These are phyloP conservation scores for Phytopythium ostracodes DNA, from an alignment of 352 stramenopile species.

Conservation along the genomic window DNA sequence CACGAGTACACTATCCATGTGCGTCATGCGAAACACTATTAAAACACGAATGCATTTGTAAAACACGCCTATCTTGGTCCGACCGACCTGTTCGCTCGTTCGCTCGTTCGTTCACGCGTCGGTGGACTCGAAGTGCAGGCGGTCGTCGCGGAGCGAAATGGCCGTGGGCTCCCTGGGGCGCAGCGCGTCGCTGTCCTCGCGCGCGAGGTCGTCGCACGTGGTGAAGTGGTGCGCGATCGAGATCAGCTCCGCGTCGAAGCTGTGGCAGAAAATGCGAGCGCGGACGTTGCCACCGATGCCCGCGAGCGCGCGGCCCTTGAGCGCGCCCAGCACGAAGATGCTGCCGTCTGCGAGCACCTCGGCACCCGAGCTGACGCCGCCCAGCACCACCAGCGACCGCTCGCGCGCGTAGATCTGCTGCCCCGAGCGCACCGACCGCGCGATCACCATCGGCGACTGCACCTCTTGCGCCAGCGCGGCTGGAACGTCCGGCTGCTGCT, in stretches of 20 bases:
- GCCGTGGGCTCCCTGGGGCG: slow-evolving; percentile 48
- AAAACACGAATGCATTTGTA: no score
- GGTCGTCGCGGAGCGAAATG: slow-evolving; percentile 54
- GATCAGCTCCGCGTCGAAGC: slow-evolving; percentile 88
- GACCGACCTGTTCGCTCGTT: no score
- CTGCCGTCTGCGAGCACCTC: slow-evolving; percentile 87
- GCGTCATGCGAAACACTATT: no score
- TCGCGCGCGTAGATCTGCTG: slow-evolving; percentile 87
- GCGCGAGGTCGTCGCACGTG: slow-evolving; percentile 74
- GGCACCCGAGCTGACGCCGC: slow-evolving; percentile 83
- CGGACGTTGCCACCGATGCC: slow-evolving; percentile 72
- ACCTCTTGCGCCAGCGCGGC: neutral
- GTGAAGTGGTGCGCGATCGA: slow-evolving; percentile 89
- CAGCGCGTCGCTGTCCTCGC: slow-evolving; percentile 32
- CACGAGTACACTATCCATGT: no score
- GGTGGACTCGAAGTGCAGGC: slow-evolving; percentile 63
- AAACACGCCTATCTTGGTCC: no score
- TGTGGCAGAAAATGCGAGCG: slow-evolving; percentile 67
- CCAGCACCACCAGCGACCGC: slow-evolving; percentile 76
- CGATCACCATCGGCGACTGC: slow-evolving; percentile 58
- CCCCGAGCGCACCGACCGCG: slow-evolving; percentile 75
- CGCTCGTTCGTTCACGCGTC: neutral
- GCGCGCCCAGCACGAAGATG: slow-evolving; percentile 74
- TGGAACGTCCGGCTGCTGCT: slow-evolving; percentile 8
- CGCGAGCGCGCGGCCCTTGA: slow-evolving; percentile 84